Percentiles rank a stretch among this genome's conserved stretches.
Evolutionary conservation across 2,329 filamentous ascomycete genomes (phyloP).

Genomic region (Pyrenophora graminea): DNA sequence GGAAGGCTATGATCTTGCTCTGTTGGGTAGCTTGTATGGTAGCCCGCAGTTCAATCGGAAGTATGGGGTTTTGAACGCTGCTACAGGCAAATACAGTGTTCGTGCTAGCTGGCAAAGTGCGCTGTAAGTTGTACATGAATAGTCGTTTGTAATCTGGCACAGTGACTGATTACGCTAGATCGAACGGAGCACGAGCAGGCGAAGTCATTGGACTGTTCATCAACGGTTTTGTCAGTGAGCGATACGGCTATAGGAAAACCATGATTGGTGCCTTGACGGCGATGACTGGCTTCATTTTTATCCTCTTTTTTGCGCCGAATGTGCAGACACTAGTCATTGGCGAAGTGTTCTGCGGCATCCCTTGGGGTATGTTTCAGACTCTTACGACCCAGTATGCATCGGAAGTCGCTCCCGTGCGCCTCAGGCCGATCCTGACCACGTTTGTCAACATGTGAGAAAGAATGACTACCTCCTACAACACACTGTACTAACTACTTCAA

Average conservation of each 20-base stretch:
- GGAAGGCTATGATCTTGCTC: constrained; percentile 82
- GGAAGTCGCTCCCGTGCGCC: constrained; percentile 68
- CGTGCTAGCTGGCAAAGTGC: constrained; percentile 52
- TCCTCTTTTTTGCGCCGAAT: constrained; percentile 53
- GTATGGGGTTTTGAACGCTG: constrained; percentile 45
- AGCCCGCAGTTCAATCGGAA: constrained; percentile 51
- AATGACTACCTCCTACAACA: not conserved
- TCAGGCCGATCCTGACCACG: constrained; percentile 60
- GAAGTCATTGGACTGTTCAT: constrained; percentile 51
- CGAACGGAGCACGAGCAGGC: constrained; percentile 51
- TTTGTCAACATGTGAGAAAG: constrained; percentile 65
- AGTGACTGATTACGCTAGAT: constrained; percentile 19
- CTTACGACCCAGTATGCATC: constrained; percentile 53
- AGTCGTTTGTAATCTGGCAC: not conserved
- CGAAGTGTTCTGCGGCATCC: constrained; percentile 52
- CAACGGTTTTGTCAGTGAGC: constrained; percentile 50
- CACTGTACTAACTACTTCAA: constrained; percentile 1
- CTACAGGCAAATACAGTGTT: constrained; percentile 45
- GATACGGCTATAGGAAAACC: constrained; percentile 51
- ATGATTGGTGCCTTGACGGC: constrained; percentile 48
- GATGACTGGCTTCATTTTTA: constrained; percentile 49
- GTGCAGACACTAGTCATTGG: constrained; percentile 46
- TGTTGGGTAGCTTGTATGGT: constrained; percentile 75
- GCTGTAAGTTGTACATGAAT: constrained; percentile 27
- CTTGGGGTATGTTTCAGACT: constrained; percentile 54